phyloP scores from a whole-genome alignment of 2,329 filamentous ascomycete genomes.

The Penicillium verrucosum region DNA sequence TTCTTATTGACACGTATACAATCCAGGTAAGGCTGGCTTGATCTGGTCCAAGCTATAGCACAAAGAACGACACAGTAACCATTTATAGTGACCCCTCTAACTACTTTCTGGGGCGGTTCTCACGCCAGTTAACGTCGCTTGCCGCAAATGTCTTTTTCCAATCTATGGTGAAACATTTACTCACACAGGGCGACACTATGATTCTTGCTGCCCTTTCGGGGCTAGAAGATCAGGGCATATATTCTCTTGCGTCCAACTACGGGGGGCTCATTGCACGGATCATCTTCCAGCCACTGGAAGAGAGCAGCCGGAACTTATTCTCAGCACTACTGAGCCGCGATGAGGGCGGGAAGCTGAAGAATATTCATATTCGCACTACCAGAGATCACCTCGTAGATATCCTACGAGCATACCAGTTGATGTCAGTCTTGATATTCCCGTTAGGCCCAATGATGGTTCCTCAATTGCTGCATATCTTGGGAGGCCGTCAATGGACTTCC shows the following conservation, averaged over 20 bases:
- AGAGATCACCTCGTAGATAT: conserved; percentile 47
- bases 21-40: conserved; percentile 38
- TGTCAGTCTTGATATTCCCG: conserved; percentile 65
- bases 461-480: conserved; percentile 68
- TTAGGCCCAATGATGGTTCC: conserved; percentile 75
- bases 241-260: conserved; percentile 91
- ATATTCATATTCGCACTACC: conserved; percentile 23
- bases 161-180: conserved; percentile 82
- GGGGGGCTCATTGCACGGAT: conserved; percentile 84
- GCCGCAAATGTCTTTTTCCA: conserved; percentile 83
- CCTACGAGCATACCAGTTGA: conserved; percentile 68
- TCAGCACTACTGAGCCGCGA: conserved; percentile 66
- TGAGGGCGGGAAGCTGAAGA: conserved; percentile 14
- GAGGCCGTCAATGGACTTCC: conserved; percentile 71
- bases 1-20: conserved; percentile 53
- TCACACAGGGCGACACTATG: conserved; percentile 92
- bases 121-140: conserved; percentile 66
- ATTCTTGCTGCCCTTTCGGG: conserved; percentile 76
- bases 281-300: conserved; percentile 91
- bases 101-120: conserved; percentile 64
- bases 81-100: conserved; percentile 26
- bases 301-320: conserved; percentile 86
- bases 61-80: conserved; percentile 13
- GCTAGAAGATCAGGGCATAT: conserved; percentile 79
- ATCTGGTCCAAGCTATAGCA: not conserved